A percentile compares a stretch with the other conserved stretches of the same genome.
phyloP scores from a whole-genome alignment of 345 rosid genomes.

The Gossypium herbaceum region DNA sequence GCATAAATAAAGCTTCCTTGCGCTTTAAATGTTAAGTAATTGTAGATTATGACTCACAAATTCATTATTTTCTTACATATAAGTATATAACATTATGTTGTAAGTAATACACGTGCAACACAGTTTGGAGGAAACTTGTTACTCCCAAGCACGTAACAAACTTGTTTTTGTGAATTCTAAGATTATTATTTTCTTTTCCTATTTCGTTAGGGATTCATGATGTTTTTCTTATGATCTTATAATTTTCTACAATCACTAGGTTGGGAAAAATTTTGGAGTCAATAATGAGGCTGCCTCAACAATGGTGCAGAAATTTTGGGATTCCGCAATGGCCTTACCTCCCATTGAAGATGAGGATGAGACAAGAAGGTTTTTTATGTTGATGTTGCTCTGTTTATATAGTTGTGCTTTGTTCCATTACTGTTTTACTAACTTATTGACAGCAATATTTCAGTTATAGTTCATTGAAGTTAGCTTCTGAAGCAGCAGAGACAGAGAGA shows the following conservation, averaged over 20 bases:
- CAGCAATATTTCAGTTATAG: slow-evolving; percentile 61
- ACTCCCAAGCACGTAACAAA: not conserved
- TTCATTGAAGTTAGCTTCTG: slow-evolving; percentile 76
- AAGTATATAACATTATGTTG: not conserved
- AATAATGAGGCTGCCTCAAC: slow-evolving; percentile 70
- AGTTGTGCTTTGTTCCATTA: slow-evolving; percentile 13
- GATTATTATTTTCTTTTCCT: not conserved
- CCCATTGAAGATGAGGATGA: slow-evolving; percentile 86
- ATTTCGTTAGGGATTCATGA: not conserved
- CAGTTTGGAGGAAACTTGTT: not conserved
- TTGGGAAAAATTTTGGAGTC: slow-evolving; percentile 64
- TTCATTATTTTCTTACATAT: not conserved
- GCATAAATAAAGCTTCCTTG: not conserved
- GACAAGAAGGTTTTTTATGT: slow-evolving; percentile 53
- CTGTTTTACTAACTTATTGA: slow-evolving; percentile 15
- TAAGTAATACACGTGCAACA: not conserved
- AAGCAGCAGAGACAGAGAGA: slow-evolving; percentile 65
- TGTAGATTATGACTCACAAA: not conserved
- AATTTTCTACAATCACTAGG: slow-evolving; percentile 40
- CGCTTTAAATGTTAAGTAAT: not conserved
- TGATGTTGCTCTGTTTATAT: slow-evolving; percentile 3
- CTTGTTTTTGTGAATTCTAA: not conserved
- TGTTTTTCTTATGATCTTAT: not conserved
- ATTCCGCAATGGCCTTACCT: slow-evolving; percentile 84
- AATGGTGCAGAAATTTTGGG: slow-evolving; percentile 99